Base-by-base conservation (phyloP, 352 stramenopile species). In the Pythium volutum region DNA sequence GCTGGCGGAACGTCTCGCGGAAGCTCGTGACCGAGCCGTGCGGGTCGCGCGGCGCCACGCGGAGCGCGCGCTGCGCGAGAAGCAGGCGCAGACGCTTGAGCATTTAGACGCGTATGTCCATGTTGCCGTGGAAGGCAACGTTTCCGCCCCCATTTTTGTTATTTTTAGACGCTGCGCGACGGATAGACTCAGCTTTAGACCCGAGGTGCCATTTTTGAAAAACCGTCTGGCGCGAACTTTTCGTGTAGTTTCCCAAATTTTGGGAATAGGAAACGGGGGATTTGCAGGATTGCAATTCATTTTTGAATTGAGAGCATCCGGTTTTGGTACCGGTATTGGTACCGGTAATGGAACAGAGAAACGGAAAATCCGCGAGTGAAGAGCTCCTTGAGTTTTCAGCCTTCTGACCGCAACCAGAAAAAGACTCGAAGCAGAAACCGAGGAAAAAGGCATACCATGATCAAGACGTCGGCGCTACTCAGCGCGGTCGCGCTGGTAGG, bases 1-100 rank as follows among this genome's bases (percentile, higher is more conserved):
- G 77, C 41, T 74, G 73, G 48, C 34, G 66, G 59, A 69, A 85
- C 18, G 65, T 78, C 61, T 74, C 71, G 36, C 45, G 67, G 52
- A 74, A 75, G 58, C 67, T 73, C 25, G n/a, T 36, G 10, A 59
- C 57, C 16, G 71, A 75, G 15, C 42, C 38, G n/a, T 43, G 20
- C 14, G 0, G 3, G 25, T 34, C 38, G 26, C 50, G 33, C 38
- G 57, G 14, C 27, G 38, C 36, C 27, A 57, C 34, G 57, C 46
- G 26, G 43, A 3, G 11, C 7, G 2, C 4, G 50, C 57, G 25
- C 33, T 23, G 26, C 42, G 3, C 10, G 10, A 57, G 36, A 14
- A 25, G 34, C 45, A 5, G 14, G 20, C 27, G 20, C 27, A 62
- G 20, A 20, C 49, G 49, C n/a, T 22, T 15, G n/a, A 55, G 49